phyloP scores from a whole-genome alignment of 2,329 filamentous ascomycete genomes.

The Pezicula radicicola region DNA sequence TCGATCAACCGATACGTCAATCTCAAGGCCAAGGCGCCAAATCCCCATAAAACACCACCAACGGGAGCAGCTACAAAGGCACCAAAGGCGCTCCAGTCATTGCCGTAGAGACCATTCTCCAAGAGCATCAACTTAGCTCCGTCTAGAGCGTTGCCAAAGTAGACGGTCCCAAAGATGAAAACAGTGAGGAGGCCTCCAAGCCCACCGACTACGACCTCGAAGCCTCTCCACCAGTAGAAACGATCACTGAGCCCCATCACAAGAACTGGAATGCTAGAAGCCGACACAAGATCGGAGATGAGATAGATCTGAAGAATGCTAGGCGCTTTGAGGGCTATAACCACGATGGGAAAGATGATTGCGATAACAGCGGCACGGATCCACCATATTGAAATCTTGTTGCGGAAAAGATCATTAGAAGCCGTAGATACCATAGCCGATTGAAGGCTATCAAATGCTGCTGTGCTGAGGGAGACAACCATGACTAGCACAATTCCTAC shows the following conservation, averaged over 20 bases:
- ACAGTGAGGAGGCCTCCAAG: slow-evolving; percentile 76
- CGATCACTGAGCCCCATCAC: slow-evolving; percentile 66
- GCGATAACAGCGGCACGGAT: slow-evolving; percentile 68
- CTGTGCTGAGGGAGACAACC: slow-evolving; percentile 72
- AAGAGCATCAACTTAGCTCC: slow-evolving; percentile 70
- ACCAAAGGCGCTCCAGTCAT: slow-evolving; percentile 80
- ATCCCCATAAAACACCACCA: slow-evolving; percentile 70
- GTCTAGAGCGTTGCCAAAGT: slow-evolving; percentile 63
- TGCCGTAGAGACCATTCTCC: slow-evolving; percentile 68
- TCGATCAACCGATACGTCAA: slow-evolving; percentile 54
- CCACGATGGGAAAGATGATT: slow-evolving; percentile 70
- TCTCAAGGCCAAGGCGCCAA: slow-evolving; percentile 58
- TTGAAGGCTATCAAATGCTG: slow-evolving; percentile 78
- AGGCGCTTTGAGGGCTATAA: slow-evolving; percentile 71
- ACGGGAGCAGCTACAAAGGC: slow-evolving; percentile 79
- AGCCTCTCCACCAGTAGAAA: slow-evolving; percentile 73
- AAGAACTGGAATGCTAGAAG: slow-evolving; percentile 71
- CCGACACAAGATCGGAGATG: slow-evolving; percentile 76
- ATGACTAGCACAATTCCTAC: slow-evolving; percentile 79
- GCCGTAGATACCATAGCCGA: slow-evolving; percentile 82
- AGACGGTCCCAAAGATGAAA: slow-evolving; percentile 77
- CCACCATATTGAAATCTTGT: slow-evolving; percentile 72
- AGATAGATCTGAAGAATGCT: slow-evolving; percentile 79
- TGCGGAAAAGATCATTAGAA: slow-evolving; percentile 82
- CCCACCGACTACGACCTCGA: slow-evolving; percentile 76